These are phyloP conservation scores for Phytophthora tentaculata DNA, from an alignment of 352 stramenopile genomes.

Conservation along the genomic window DNA sequence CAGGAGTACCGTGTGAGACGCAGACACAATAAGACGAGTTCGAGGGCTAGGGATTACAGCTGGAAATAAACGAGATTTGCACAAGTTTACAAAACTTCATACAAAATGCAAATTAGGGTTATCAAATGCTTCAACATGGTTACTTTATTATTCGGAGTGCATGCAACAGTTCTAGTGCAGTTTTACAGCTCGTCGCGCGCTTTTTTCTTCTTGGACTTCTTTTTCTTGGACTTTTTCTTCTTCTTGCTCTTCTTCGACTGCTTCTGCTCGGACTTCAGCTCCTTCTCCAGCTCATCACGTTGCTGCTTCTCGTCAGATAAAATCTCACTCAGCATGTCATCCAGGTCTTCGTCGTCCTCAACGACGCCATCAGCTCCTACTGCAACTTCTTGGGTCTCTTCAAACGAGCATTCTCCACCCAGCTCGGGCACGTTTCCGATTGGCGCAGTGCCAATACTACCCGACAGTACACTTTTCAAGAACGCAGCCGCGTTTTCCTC, in stretches of 20 bases:
- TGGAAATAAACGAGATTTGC: conserved; percentile 5
- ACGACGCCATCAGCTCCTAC: conserved; percentile 15
- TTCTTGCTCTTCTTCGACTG: conserved; percentile 52
- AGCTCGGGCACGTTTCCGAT: conserved; percentile 50
- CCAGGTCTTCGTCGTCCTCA: conserved; percentile 65
- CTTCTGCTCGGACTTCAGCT: conserved; percentile 49
- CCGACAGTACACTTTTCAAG: conserved; percentile 68
- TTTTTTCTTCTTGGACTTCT: conserved; percentile 66
- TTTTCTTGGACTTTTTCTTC: conserved; percentile 58
- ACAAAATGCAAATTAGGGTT: neutral
- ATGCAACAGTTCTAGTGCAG: neutral
- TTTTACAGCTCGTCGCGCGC: conserved; percentile 64
- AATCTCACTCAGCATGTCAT: conserved; percentile 79
- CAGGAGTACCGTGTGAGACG: conserved; percentile 30
- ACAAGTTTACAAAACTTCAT: neutral
- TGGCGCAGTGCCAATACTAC: conserved; percentile 64
- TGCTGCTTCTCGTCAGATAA: conserved; percentile 71
- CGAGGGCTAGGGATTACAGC: neutral
- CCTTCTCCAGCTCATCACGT: conserved; percentile 56
- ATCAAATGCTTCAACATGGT: neutral
- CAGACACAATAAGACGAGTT: conserved; percentile 36
- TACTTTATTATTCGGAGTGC: neutral
- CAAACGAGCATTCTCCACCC: conserved; percentile 54
- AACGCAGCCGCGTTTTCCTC: conserved; percentile 62
- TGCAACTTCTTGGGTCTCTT: conserved; percentile 50